A percentile compares a stretch with the other conserved stretches of the same genome.
These are phyloP conservation scores for Nicotiana tabacum DNA, from an alignment of 257 asterid genomes.

Conservation along the genomic window DNA sequence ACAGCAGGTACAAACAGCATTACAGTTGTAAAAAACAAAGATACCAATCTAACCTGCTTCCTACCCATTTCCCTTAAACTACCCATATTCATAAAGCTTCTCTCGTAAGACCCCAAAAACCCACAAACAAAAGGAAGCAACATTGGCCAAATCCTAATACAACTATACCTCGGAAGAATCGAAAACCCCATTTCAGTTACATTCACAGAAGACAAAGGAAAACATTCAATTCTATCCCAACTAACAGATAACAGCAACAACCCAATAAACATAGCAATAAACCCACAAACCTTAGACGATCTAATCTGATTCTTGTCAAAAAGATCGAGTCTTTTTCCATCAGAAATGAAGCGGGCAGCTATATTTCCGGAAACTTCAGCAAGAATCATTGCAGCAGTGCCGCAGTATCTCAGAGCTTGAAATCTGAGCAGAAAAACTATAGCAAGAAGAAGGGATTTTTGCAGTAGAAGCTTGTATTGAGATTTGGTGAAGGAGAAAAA, in stretches of 20 bases:
- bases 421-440: slow-evolving; percentile 64
- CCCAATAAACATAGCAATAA: slow-evolving; percentile 52
- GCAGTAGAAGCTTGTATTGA: slow-evolving; percentile 44
- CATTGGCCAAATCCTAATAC: slow-evolving; percentile 88
- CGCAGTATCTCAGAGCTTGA: slow-evolving; percentile 85
- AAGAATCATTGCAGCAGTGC: slow-evolving; percentile 83
- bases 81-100: slow-evolving; percentile 56
- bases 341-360: slow-evolving; percentile 57
- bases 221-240: slow-evolving; percentile 93
- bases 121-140: slow-evolving; percentile 80
- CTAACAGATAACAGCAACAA: slow-evolving; percentile 65
- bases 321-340: slow-evolving; percentile 45
- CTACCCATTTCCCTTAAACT: slow-evolving; percentile 58
- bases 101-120: slow-evolving; percentile 71
- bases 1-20: slow-evolving; percentile 65
- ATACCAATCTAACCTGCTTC: slow-evolving; percentile 58
- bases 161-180: slow-evolving; percentile 49
- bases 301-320: slow-evolving; percentile 21
- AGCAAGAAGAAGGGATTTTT: slow-evolving; percentile 64
- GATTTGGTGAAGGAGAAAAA: slow-evolving; percentile 42
- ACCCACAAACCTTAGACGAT: slow-evolving; percentile 59
- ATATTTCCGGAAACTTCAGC: slow-evolving; percentile 80
- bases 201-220: slow-evolving; percentile 68
- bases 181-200: slow-evolving; percentile 38
- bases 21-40: slow-evolving; percentile 63